Evolutionary conservation across 2,329 filamentous ascomycete species (phyloP).

Genomic region (Ophiocordyceps robertsii): DNA sequence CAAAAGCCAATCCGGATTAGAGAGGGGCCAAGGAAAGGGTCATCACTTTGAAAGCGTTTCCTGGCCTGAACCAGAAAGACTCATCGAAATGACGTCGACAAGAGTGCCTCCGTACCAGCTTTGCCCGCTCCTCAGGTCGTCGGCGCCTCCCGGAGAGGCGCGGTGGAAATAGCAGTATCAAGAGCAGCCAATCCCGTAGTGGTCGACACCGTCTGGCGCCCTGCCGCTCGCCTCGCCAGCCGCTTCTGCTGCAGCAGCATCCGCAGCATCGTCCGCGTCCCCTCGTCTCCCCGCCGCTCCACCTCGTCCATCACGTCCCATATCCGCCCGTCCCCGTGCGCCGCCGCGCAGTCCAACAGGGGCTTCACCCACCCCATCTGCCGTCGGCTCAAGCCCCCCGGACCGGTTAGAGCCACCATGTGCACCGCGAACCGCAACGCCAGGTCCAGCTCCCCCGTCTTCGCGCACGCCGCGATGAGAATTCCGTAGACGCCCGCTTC

Average conservation of each 20-base stretch:
- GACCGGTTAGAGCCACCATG: slow-evolving; percentile 1
- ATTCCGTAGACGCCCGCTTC: slow-evolving; percentile 8
- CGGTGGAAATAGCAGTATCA: no score
- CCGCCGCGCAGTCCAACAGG: slow-evolving; percentile 13
- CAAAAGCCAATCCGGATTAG: no score
- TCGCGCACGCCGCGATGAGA: slow-evolving; percentile 16
- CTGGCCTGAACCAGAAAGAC: no score
- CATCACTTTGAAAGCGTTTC: no score
- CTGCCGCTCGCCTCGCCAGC: slow-evolving; percentile 1
- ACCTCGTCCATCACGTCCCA: slow-evolving; percentile 19
- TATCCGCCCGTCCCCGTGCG: slow-evolving; percentile 16
- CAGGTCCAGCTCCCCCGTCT: slow-evolving; percentile 16
- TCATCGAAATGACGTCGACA: no score
- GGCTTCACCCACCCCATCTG: slow-evolving; percentile 13
- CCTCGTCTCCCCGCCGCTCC: slow-evolving; percentile 7
- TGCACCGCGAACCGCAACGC: slow-evolving; percentile 17
- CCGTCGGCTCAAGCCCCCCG: slow-evolving; percentile 2
- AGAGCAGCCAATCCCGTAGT: no score
- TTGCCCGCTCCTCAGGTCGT: no score
- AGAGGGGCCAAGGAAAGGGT: no score
- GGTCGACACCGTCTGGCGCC: neutral
- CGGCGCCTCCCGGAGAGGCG: no score
- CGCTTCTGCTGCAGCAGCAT: slow-evolving; percentile 12
- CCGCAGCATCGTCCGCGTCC: slow-evolving; percentile 8
- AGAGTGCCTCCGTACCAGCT: no score